These are phyloP conservation scores for Amanita muscaria DNA, from an alignment of 768 basidiomycete species.

Conservation along the genomic window DNA sequence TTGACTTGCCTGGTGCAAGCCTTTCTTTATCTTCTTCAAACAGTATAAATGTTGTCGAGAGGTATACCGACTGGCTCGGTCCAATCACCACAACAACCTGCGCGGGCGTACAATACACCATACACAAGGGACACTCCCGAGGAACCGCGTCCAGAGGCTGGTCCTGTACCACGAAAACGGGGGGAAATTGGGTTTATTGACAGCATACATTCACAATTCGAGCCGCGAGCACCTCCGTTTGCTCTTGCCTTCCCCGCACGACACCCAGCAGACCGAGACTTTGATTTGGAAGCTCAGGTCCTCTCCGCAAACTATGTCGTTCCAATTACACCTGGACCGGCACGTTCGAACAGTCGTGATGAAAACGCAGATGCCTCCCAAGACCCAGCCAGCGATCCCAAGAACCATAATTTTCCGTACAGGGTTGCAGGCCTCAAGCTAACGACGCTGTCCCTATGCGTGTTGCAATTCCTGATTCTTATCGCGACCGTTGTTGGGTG, in stretches of 20 bases:
- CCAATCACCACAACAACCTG: neutral
- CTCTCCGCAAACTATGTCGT: constrained; percentile 11
- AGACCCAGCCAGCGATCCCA: constrained; percentile 4
- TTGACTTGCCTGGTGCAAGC: constrained; percentile 37
- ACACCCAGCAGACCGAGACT: constrained; percentile 41
- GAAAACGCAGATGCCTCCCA: constrained; percentile 9
- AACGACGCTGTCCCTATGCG: constrained; percentile 33
- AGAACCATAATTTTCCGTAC: constrained; percentile 18
- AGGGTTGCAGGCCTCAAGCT: constrained; percentile 36
- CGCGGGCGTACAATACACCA: neutral
- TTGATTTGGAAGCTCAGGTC: constrained; percentile 8
- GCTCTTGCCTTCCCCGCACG: constrained; percentile 27
- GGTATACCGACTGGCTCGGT: neutral
- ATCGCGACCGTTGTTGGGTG: constrained; percentile 47
- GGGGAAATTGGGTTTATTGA: constrained; percentile 61
- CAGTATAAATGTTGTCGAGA: neutral
- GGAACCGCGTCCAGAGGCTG: constrained; percentile 39
- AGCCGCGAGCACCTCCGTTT: constrained; percentile 9
- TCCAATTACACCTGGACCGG: constrained; percentile 13
- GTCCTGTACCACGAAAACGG: constrained; percentile 51
- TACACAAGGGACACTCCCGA: neutral
- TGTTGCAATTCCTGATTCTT: constrained; percentile 32
- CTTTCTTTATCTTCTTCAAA: constrained; percentile 4
- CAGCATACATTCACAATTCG: constrained; percentile 22
- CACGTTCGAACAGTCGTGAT: too few species aligned